Conservation (phyloP, 2,329 filamentous ascomycete species). For the Aureobasidium melanogenum region DNA sequence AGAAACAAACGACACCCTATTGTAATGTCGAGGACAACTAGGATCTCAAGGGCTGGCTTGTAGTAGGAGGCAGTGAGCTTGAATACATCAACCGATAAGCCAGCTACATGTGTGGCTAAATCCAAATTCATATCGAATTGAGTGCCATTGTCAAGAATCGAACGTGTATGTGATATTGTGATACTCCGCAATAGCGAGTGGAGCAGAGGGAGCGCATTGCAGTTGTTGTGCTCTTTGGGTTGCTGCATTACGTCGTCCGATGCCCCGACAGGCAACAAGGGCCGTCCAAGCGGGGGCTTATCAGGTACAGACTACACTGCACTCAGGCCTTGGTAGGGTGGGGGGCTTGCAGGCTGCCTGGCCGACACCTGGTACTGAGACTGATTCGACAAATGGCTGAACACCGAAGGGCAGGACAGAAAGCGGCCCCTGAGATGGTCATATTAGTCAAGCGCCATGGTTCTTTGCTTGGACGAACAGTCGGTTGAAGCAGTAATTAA, state of each 20-base stretch:
- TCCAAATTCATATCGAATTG: too few relatives aligned
- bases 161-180: not conserved
- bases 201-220: not conserved
- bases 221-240: not conserved
- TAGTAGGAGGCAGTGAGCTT: too few relatives aligned
- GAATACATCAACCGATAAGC: too few relatives aligned
- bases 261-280: not conserved
- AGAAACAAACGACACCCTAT: too few relatives aligned
- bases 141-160: not conserved
- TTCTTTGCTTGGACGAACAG: not conserved
- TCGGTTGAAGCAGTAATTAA: not conserved
- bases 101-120: too few relatives aligned
- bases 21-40: too few relatives aligned
- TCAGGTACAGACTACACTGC: not conserved
- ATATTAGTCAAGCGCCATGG: not conserved
- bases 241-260: not conserved
- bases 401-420: not conserved
- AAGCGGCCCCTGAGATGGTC: not conserved
- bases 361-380: not conserved
- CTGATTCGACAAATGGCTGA: not conserved
- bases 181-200: not conserved
- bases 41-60: too few relatives aligned
- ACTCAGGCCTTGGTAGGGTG: not conserved
- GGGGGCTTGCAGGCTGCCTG: conserved; percentile 3
- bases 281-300: conserved; percentile 7